Evolutionary conservation across 805 yeast species (phyloP).

Genomic region (Sungouiella thailandica): DNA sequence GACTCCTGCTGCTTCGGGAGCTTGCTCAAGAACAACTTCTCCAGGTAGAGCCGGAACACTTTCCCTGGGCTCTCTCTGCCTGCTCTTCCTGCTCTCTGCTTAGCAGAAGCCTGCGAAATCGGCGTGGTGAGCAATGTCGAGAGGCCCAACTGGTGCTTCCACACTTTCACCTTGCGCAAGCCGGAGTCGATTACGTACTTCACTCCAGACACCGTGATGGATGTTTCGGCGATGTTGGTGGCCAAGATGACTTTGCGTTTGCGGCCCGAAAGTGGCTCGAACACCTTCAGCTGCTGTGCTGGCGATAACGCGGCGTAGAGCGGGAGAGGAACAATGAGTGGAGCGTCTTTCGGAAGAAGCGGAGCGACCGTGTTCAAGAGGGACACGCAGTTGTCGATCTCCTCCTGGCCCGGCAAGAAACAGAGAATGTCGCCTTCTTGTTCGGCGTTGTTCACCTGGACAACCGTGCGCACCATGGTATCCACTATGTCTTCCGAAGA

Average conservation of each 20-base stretch:
- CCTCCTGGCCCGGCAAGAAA: constrained; percentile 95
- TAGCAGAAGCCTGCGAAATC: constrained; percentile 88
- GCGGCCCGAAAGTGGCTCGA: constrained; percentile 55
- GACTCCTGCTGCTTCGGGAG: constrained; percentile 84
- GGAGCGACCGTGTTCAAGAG: constrained; percentile 58
- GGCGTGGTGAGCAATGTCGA: constrained; percentile 92
- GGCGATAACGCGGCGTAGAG: constrained; percentile 94
- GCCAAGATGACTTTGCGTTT: constrained; percentile 84
- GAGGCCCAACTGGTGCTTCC: constrained; percentile 89
- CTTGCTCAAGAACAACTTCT: constrained; percentile 51
- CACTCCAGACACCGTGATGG: constrained; percentile 93
- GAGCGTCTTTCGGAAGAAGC: constrained; percentile 67
- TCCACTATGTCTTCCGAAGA: constrained; percentile 83
- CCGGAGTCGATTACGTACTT: constrained; percentile 93
- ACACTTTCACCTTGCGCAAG: constrained; percentile 84
- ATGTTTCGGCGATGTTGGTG: constrained; percentile 97
- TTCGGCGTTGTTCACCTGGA: constrained; percentile 76
- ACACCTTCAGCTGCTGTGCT: constrained; percentile 74
- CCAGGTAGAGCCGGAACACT: constrained; percentile 79
- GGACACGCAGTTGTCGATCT: constrained; percentile 79
- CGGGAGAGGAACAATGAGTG: constrained; percentile 72
- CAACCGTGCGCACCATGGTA: constrained; percentile 63
- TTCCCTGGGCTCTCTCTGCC: constrained; percentile 94
- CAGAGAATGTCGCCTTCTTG: constrained; percentile 87
- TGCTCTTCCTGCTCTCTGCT: constrained; percentile 98